Percentiles rank a stretch among this genome's conserved stretches.
phyloP scores from a whole-genome alignment of 176 grass and related monocot genomes.

The Olyra latifolia region DNA sequence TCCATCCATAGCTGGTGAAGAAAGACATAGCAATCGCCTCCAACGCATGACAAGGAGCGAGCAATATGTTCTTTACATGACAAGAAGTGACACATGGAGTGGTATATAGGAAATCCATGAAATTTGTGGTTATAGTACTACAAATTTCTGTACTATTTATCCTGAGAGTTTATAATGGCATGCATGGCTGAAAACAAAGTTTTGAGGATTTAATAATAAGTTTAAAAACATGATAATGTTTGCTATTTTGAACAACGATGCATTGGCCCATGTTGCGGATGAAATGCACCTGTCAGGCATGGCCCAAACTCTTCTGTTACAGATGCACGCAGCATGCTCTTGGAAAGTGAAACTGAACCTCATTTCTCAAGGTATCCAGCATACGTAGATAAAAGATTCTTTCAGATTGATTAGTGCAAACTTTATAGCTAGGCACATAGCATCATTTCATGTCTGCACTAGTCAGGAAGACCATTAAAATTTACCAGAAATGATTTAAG shows the following conservation, averaged over 20 bases:
- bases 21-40: too few relatives aligned
- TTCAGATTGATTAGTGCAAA: conserved; percentile 7
- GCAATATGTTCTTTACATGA: too few relatives aligned
- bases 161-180: conserved; percentile 7
- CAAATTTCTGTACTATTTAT: neutral
- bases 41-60: too few relatives aligned
- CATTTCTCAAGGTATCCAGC: conserved; percentile 33
- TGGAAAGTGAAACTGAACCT: conserved; percentile 38
- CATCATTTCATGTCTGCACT: neutral
- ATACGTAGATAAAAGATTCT: neutral
- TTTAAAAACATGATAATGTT: conserved; percentile 19
- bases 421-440: conserved; percentile 6
- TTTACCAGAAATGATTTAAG: neutral
- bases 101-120: too few relatives aligned
- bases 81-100: too few relatives aligned
- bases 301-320: conserved; percentile 13
- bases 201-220: neutral
- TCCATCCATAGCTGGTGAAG: too few relatives aligned
- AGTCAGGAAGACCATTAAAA: neutral
- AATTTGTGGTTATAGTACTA: too few relatives aligned
- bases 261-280: conserved; percentile 29
- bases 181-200: conserved; percentile 23
- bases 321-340: conserved; percentile 18
- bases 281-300: conserved; percentile 38
- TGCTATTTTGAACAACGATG: conserved; percentile 22